Conservation (phyloP, 2,329 filamentous ascomycete genomes). For the Phoma herbarum region DNA sequence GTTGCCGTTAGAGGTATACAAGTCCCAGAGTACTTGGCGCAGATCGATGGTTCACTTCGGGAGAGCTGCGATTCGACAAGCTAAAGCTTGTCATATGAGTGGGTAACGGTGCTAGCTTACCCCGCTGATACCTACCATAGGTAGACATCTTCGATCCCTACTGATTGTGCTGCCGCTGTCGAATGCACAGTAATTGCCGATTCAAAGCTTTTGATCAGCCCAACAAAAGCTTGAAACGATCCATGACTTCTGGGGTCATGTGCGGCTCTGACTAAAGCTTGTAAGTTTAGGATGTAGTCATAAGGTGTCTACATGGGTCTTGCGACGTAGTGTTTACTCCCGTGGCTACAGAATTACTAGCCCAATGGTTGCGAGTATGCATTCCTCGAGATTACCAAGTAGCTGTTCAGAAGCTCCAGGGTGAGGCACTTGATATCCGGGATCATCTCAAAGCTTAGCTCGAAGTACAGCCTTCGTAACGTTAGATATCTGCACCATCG, state of each 20-base stretch:
- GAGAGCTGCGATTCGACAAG: constrained; percentile 11
- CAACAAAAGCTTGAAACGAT: background rate
- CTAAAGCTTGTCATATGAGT: background rate
- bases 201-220: background rate
- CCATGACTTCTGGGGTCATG: background rate
- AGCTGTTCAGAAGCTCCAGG: background rate
- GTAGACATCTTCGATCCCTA: background rate
- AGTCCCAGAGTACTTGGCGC: constrained; percentile 40
- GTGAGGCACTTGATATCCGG: background rate
- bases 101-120: constrained; percentile 5
- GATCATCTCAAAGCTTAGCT: background rate
- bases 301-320: background rate
- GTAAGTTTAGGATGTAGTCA: background rate
- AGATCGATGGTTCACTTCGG: background rate
- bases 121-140: too few species aligned
- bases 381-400: background rate
- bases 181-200: background rate
- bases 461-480: background rate
- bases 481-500: background rate
- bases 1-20: constrained; percentile 44
- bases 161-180: background rate
- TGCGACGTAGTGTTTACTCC: background rate
- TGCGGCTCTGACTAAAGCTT: background rate
- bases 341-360: background rate
- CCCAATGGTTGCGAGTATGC: background rate